Conservation (phyloP, 257 asterid species). For the Solanum ahanhuiri region DNA sequence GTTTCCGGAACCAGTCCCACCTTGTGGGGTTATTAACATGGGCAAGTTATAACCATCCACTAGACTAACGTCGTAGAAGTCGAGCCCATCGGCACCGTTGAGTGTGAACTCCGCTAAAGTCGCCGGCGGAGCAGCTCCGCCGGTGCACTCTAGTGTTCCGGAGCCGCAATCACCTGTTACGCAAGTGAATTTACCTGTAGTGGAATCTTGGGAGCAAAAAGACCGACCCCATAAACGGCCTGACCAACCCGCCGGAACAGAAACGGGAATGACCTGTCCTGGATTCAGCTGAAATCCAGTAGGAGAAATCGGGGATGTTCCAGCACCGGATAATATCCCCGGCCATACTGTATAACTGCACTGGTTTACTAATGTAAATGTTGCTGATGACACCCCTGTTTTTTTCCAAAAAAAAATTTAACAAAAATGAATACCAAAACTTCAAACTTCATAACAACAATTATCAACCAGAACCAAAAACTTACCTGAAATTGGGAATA, state of each 20-base stretch:
- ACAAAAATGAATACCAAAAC: background rate
- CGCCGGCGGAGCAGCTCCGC: slow-evolving; percentile 48
- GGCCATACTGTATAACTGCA: slow-evolving; percentile 73
- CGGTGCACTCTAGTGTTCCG: slow-evolving; percentile 44
- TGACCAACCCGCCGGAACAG: slow-evolving; percentile 52
- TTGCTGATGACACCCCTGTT: slow-evolving; percentile 31
- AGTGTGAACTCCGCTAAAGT: slow-evolving; percentile 76
- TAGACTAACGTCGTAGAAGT: slow-evolving; percentile 72
- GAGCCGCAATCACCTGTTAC: slow-evolving; percentile 65
- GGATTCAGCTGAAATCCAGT: slow-evolving; percentile 43
- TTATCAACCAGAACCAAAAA: background rate
- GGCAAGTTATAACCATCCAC: slow-evolving; percentile 82
- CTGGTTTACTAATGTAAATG: slow-evolving; percentile 53
- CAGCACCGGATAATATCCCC: slow-evolving; percentile 51
- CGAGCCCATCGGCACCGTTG: slow-evolving; percentile 55
- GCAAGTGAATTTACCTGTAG: slow-evolving; percentile 45
- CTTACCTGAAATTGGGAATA: slow-evolving; percentile 21
- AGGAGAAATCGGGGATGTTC: slow-evolving; percentile 37
- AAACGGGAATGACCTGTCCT: slow-evolving; percentile 30
- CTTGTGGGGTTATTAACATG: slow-evolving; percentile 54
- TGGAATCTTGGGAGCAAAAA: slow-evolving; percentile 32
- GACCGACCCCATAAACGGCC: slow-evolving; percentile 76
- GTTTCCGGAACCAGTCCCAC: slow-evolving; percentile 34
- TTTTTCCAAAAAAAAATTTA: background rate
- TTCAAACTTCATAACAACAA: background rate